phyloP scores from a whole-genome alignment of 805 yeast species.

The Jamesozyma spencerorum region DNA sequence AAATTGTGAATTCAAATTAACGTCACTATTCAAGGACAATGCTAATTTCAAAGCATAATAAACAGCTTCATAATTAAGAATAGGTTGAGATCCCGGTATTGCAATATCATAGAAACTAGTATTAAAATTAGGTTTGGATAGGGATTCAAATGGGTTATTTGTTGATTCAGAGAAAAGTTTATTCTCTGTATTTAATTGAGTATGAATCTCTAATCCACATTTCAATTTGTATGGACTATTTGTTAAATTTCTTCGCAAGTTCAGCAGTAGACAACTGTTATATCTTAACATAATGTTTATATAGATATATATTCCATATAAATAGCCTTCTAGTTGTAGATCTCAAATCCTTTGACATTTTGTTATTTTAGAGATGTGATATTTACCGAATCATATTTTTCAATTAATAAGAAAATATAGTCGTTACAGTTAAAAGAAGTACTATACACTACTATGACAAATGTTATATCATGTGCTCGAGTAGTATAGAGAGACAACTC shows the following conservation, averaged over 20 bases:
- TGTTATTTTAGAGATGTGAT: too few species aligned
- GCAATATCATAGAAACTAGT: conserved; percentile 77
- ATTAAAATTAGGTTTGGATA: conserved; percentile 51
- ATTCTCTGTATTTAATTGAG: conserved; percentile 65
- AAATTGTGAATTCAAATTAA: conserved; percentile 54
- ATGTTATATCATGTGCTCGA: too few species aligned
- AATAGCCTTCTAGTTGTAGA: too few species aligned
- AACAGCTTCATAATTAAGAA: conserved; percentile 64
- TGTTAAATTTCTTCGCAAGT: background rate
- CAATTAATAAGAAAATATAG: too few species aligned
- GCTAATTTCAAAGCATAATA: conserved; percentile 66
- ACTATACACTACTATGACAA: too few species aligned
- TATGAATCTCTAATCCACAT: conserved; percentile 90
- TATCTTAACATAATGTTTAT: background rate
- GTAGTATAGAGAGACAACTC: too few species aligned
- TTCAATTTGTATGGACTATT: conserved; percentile 35
- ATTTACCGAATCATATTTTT: too few species aligned
- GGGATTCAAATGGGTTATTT: conserved; percentile 36
- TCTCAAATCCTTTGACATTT: too few species aligned
- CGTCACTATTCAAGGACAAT: conserved; percentile 50
- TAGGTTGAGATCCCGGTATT: conserved; percentile 89
- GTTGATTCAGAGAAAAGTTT: conserved; percentile 69
- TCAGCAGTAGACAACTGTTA: background rate
- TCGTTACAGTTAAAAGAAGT: too few species aligned
- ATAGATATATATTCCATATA: too few species aligned